phyloP scores from a whole-genome alignment of 352 stramenopile genomes.

The Saprolegnia parasitica region DNA sequence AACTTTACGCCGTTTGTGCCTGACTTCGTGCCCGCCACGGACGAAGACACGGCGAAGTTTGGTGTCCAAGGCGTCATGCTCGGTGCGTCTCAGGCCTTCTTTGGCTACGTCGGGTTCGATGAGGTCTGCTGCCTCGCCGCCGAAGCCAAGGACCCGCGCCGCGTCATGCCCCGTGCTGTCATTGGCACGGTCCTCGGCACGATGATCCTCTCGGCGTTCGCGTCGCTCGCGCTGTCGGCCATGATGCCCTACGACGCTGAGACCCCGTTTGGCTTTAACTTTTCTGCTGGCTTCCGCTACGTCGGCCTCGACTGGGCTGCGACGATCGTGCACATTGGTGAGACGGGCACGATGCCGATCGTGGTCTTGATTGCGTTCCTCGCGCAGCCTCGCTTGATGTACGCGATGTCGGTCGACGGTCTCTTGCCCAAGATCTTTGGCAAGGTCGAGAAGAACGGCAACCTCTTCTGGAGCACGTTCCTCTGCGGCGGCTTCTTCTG shows the following conservation, averaged over 20 bases:
- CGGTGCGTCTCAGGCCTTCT: constrained; percentile 64
- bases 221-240: constrained; percentile 59
- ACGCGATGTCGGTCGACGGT: constrained; percentile 66
- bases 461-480: constrained; percentile 34
- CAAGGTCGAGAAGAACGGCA: constrained; percentile 34
- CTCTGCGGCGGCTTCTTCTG: constrained; percentile 26
- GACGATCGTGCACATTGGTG: constrained; percentile 52
- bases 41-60: constrained; percentile 3
- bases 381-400: constrained; percentile 66
- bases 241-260: constrained; percentile 43
- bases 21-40: background rate
- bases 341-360: constrained; percentile 66
- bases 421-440: constrained; percentile 63
- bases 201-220: constrained; percentile 28
- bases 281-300: constrained; percentile 23
- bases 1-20: constrained; percentile 60
- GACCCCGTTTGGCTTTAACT: constrained; percentile 19
- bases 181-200: constrained; percentile 51
- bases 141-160: constrained; percentile 38
- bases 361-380: constrained; percentile 76
- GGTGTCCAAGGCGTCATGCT: constrained; percentile 44
- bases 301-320: constrained; percentile 30
- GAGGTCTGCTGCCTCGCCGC: constrained; percentile 65
- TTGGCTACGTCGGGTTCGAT: constrained; percentile 81
- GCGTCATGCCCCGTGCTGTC: constrained; percentile 52